A percentile compares a stretch with the other conserved stretches of the same genome.
These are phyloP conservation scores for Leishmania braziliensis DNA, from an alignment of 208 protist genomes.

Conservation along the genomic window DNA sequence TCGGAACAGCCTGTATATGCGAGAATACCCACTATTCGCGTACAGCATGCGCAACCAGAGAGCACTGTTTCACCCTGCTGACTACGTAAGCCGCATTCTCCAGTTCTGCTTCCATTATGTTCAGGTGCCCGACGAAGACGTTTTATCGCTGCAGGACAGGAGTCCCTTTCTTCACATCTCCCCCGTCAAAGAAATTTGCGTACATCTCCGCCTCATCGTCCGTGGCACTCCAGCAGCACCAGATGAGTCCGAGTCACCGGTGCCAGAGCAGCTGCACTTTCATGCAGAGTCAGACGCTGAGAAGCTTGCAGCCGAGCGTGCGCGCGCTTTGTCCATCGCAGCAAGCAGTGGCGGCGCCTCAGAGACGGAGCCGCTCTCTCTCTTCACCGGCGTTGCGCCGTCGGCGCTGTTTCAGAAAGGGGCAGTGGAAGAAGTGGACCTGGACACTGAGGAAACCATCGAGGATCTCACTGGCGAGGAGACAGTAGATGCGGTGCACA, in stretches of 20 bases:
- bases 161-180: conserved; percentile 74
- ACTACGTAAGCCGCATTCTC: conserved; percentile 67
- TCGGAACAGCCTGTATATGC: conserved; percentile 42
- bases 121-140: conserved; percentile 20
- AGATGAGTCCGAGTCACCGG: neutral
- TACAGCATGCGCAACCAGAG: conserved; percentile 19
- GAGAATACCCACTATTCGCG: conserved; percentile 48
- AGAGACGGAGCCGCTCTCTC: neutral
- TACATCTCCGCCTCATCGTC: conserved; percentile 27
- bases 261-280: conserved; percentile 17
- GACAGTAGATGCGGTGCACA: conserved; percentile 54
- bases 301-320: conserved; percentile 2
- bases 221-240: conserved; percentile 9
- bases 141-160: conserved; percentile 17
- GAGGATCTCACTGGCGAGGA: conserved; percentile 70
- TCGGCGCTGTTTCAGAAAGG: conserved; percentile 12
- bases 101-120: conserved; percentile 54
- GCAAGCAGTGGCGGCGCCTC: neutral
- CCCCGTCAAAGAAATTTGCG: conserved; percentile 60
- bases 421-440: conserved; percentile 17
- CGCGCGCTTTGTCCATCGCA: neutral
- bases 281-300: conserved; percentile 20
- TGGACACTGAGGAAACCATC: conserved; percentile 7
- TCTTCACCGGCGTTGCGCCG: neutral
- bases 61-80: conserved; percentile 69